phyloP scores from a whole-genome alignment of 148 eudicot genomes.

The Polygonum maritimum region DNA sequence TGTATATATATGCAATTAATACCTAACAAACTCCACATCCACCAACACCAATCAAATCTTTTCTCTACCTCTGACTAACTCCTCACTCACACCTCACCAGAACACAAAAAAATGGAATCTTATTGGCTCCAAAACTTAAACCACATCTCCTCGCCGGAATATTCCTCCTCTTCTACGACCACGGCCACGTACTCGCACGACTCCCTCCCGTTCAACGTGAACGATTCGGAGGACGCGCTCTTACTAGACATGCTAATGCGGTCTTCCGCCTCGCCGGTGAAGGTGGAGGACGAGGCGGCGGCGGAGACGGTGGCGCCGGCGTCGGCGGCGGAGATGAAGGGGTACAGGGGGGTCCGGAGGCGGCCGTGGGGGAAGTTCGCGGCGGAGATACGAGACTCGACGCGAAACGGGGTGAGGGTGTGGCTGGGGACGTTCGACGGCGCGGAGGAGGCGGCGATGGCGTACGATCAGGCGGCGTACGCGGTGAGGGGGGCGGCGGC shows the following conservation, averaged over 20 bases:
- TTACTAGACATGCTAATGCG: constrained; percentile 26
- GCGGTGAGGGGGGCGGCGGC: constrained; percentile 50
- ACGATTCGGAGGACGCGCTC: constrained; percentile 36
- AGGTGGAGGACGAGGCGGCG: not conserved
- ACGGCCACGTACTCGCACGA: not conserved
- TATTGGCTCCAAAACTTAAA: not conserved
- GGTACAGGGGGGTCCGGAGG: constrained; percentile 51
- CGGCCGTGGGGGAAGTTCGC: constrained; percentile 70
- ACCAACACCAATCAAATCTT: not conserved
- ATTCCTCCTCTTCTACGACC: not conserved
- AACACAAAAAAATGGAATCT: not conserved
- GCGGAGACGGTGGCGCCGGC: not conserved
- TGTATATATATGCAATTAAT: constrained; percentile 4
- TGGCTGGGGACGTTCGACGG: constrained; percentile 73
- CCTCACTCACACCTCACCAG: not conserved
- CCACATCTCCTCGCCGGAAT: constrained; percentile 6
- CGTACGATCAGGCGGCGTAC: constrained; percentile 69
- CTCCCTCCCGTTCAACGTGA: constrained; percentile 25
- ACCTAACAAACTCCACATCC: not conserved
- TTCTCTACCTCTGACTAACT: not conserved
- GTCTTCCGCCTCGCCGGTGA: constrained; percentile 2
- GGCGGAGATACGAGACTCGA: constrained; percentile 63
- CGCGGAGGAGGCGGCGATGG: constrained; percentile 64
- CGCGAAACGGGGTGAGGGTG: constrained; percentile 47
- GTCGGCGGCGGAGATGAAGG: constrained; percentile 1